Conservation (phyloP, 768 basidiomycete species). For the Lactarius hengduanensis region DNA sequence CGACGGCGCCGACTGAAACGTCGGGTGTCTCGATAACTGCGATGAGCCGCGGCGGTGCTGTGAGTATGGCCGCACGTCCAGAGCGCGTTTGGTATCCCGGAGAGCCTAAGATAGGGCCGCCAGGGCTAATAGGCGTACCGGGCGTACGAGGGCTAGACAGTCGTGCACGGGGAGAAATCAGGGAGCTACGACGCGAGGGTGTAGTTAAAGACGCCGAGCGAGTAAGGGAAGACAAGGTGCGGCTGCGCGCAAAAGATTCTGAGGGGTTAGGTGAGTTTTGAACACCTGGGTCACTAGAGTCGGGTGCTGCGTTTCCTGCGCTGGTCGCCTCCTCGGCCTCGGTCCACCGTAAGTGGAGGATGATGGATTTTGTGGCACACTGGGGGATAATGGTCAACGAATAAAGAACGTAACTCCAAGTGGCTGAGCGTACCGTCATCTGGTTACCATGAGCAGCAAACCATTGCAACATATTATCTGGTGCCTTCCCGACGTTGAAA, state of each 20-base stretch:
- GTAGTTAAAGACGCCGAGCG: constrained; percentile 52
- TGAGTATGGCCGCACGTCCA: constrained; percentile 73
- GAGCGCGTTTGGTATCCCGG: constrained; percentile 47
- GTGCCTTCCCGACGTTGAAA: constrained; percentile 73
- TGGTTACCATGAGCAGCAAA: constrained; percentile 87
- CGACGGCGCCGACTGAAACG: constrained; percentile 86
- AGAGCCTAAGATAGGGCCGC: constrained; percentile 21
- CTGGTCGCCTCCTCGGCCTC: constrained; percentile 50
- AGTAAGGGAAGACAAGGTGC: constrained; percentile 51
- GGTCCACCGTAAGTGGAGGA: constrained; percentile 84
- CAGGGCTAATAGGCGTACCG: constrained; percentile 46
- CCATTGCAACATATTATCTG: constrained; percentile 93
- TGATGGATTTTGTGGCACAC: constrained; percentile 88
- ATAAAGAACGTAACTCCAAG: not conserved
- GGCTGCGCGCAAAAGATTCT: constrained; percentile 35
- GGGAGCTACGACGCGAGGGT: constrained; percentile 41
- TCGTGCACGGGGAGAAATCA: constrained; percentile 29
- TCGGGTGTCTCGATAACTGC: constrained; percentile 86
- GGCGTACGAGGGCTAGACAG: constrained; percentile 45
- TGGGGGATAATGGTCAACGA: constrained; percentile 32
- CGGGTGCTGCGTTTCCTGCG: constrained; percentile 20
- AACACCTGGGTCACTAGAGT: constrained; percentile 28
- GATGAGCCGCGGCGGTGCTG: constrained; percentile 79
- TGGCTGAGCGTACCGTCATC: constrained; percentile 66
- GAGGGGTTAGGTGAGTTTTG: constrained; percentile 31